A percentile compares a stretch with the other conserved stretches of the same genome.
phyloP scores from a whole-genome alignment of 176 grass and related monocot genomes.

The Oryza glumipatula region DNA sequence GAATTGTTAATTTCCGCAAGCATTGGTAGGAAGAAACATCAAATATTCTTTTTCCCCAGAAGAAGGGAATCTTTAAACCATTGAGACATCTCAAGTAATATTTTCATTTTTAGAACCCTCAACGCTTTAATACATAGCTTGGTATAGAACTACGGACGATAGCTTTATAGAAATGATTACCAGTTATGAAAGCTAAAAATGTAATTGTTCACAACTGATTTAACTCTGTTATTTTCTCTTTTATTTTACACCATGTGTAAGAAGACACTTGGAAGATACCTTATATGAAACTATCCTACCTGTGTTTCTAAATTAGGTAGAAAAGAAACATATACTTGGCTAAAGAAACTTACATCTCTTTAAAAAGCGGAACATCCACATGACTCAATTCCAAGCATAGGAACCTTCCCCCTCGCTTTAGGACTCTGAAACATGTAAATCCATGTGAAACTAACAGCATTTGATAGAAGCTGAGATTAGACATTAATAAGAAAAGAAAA shows the following conservation, averaged over 20 bases:
- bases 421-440: conserved; percentile 62
- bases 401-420: conserved; percentile 88
- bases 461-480: neutral
- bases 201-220: neutral
- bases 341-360: conserved; percentile 71
- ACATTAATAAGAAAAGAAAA: neutral
- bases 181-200: neutral
- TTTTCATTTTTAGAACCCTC: neutral
- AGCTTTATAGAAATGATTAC: neutral
- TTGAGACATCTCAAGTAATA: neutral
- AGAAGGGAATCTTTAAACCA: neutral
- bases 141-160: neutral
- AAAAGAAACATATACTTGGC: neutral
- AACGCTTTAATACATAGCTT: neutral
- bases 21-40: neutral
- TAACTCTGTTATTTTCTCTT: neutral
- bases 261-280: neutral
- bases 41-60: neutral
- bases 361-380: conserved; percentile 77
- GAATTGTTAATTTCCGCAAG: neutral
- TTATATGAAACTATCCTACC: conserved; percentile 17
- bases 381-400: conserved; percentile 95
- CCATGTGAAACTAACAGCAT: conserved; percentile 29
- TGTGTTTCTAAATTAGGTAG: neutral
- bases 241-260: neutral